These are phyloP conservation scores for Talaromyces sp. DNA, from an alignment of 2,329 filamentous ascomycete species.

Conservation along the genomic window DNA sequence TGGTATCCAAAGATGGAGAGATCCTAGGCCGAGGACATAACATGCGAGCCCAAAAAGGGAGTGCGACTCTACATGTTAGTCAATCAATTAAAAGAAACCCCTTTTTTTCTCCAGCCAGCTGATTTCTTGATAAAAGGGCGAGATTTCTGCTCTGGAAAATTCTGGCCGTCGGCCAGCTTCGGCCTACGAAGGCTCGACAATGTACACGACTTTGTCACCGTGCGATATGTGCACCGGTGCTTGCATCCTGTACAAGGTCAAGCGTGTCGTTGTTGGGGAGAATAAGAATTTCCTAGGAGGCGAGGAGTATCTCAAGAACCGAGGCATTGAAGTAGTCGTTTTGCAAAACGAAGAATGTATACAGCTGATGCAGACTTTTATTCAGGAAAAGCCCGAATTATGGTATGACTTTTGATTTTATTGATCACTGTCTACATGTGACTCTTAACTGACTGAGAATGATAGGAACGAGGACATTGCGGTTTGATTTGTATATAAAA, in stretches of 20 bases:
- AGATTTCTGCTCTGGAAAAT: constrained; percentile 70
- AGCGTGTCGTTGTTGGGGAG: constrained; percentile 70
- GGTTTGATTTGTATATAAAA: constrained; percentile 30
- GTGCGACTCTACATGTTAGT: constrained; percentile 64
- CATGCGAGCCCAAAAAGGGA: constrained; percentile 67
- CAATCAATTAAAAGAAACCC: not conserved
- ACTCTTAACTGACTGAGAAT: constrained; percentile 10
- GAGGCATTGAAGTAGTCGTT: constrained; percentile 69
- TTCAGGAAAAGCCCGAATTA: constrained; percentile 64
- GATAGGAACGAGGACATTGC: constrained; percentile 57
- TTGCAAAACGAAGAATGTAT: constrained; percentile 61
- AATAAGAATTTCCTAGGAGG: constrained; percentile 70
- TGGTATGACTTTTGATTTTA: constrained; percentile 47
- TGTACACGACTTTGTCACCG: constrained; percentile 75
- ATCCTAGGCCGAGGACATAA: constrained; percentile 70
- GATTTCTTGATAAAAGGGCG: constrained; percentile 48
- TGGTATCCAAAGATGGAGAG: constrained; percentile 64
- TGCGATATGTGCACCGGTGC: constrained; percentile 81
- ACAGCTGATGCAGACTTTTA: constrained; percentile 66
- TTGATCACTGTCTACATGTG: constrained; percentile 4
- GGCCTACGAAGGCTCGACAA: constrained; percentile 66
- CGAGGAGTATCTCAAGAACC: constrained; percentile 62
- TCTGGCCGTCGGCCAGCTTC: constrained; percentile 66
- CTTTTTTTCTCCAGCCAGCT: not conserved
- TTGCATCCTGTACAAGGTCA: constrained; percentile 69